A percentile compares a stretch with the other conserved stretches of the same genome.
Evolutionary conservation across 1,139 yeast genomes (phyloP).

Genomic region (Taiozyma sp.): DNA sequence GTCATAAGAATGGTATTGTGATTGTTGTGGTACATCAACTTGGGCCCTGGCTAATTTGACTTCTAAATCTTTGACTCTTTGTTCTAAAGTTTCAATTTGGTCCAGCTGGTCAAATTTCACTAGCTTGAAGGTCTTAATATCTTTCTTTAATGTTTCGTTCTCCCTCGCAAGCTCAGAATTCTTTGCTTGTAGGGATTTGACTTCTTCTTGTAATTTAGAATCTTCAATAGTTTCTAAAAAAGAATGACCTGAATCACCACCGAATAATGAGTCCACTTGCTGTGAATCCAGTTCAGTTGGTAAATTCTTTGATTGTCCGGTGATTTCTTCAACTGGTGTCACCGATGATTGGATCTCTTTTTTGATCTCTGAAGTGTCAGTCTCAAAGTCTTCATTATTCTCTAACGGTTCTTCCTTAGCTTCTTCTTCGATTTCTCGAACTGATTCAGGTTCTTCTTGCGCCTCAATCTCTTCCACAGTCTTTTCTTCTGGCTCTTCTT

Average conservation of each 20-base stretch:
- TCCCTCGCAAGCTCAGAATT: conserved; percentile 23
- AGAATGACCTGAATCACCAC: conserved; percentile 17
- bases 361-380: not conserved
- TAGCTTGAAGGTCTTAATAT: conserved; percentile 32
- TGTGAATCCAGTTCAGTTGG: not conserved
- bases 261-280: conserved; percentile 13
- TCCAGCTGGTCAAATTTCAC: conserved; percentile 43
- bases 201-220: conserved; percentile 25
- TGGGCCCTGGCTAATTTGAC: conserved; percentile 16
- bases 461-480: not conserved
- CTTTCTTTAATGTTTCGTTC: conserved; percentile 24
- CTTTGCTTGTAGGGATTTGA: conserved; percentile 23
- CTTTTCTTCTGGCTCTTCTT: conserved; percentile 7
- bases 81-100: conserved; percentile 31
- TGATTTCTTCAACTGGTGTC: conserved; percentile 3
- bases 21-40: conserved; percentile 14
- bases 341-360: not conserved
- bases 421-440: not conserved
- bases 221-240: conserved; percentile 28
- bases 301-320: conserved; percentile 1
- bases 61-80: conserved; percentile 18
- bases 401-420: not conserved
- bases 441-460: not conserved
- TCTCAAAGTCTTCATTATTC: not conserved
- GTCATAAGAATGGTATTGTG: conserved; percentile 14